Conservation (phyloP, 148 eudicot species). For the Chenopodium formosanum region DNA sequence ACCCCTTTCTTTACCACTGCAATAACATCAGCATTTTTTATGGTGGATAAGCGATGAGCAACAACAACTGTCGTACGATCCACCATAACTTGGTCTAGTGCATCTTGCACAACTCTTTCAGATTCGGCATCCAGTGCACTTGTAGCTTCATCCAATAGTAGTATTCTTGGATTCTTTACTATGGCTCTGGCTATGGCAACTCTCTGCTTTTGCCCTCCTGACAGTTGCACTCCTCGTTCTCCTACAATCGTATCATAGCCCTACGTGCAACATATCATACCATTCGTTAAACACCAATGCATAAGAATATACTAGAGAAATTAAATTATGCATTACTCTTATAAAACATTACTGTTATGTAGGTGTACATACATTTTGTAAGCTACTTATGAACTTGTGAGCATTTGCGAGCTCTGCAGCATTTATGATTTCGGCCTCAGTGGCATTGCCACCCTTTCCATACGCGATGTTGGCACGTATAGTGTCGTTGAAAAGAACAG, state of each 20-base stretch:
- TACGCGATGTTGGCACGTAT: slow-evolving; percentile 65
- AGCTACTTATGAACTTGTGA: slow-evolving; percentile 61
- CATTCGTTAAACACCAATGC: not conserved
- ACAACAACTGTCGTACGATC: slow-evolving; percentile 65
- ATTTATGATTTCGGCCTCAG: slow-evolving; percentile 52
- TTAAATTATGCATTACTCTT: not conserved
- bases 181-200: slow-evolving; percentile 84
- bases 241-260: slow-evolving; percentile 75
- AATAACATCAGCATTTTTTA: slow-evolving; percentile 55
- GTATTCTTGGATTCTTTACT: slow-evolving; percentile 61
- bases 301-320: no score
- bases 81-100: slow-evolving; percentile 59
- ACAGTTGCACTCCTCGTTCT: slow-evolving; percentile 68
- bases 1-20: slow-evolving; percentile 70
- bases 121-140: slow-evolving; percentile 76
- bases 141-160: slow-evolving; percentile 70
- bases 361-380: slow-evolving; percentile 44
- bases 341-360: not conserved
- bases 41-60: slow-evolving; percentile 69
- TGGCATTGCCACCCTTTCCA: slow-evolving; percentile 64
- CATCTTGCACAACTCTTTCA: slow-evolving; percentile 68
- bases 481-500: slow-evolving; percentile 59
- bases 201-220: slow-evolving; percentile 78
- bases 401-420: slow-evolving; percentile 76
- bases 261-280: slow-evolving; percentile 33